Percentiles rank a stretch among this genome's conserved stretches.
These are phyloP conservation scores for Paralagenidium karlingii DNA, from an alignment of 352 stramenopile genomes.

Conservation along the genomic window DNA sequence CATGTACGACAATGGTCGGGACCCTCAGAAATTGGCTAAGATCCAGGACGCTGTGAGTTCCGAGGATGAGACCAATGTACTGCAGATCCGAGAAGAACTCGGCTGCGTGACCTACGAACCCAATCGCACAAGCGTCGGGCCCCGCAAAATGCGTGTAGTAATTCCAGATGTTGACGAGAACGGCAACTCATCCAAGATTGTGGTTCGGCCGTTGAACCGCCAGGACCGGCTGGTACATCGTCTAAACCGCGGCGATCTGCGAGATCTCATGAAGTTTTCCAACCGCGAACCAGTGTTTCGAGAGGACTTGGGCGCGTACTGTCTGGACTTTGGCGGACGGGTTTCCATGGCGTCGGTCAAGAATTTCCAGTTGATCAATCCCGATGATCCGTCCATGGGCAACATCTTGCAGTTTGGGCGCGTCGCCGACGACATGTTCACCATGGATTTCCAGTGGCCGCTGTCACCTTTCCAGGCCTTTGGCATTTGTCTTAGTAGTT, in stretches of 20 bases:
- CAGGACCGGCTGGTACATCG: constrained; percentile 73
- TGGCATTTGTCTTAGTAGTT: constrained; percentile 81
- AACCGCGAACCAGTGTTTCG: constrained; percentile 80
- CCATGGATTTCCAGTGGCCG: constrained; percentile 85
- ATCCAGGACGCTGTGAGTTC: constrained; percentile 73
- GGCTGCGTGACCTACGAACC: constrained; percentile 80
- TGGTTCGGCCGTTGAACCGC: constrained; percentile 76
- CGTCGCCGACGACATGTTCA: constrained; percentile 85
- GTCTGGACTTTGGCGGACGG: constrained; percentile 66
- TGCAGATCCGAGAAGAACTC: constrained; percentile 79
- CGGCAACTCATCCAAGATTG: constrained; percentile 47
- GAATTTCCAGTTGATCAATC: constrained; percentile 84
- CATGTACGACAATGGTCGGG: constrained; percentile 78
- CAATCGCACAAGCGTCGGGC: constrained; percentile 75
- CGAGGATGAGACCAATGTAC: constrained; percentile 64
- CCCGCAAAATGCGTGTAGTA: constrained; percentile 78
- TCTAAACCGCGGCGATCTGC: constrained; percentile 50
- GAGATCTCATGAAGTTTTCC: constrained; percentile 79
- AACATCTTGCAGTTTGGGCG: constrained; percentile 83
- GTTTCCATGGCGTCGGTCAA: constrained; percentile 71
- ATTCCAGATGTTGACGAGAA: constrained; percentile 75
- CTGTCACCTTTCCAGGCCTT: constrained; percentile 83
- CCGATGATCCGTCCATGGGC: constrained; percentile 69
- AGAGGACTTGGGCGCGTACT: constrained; percentile 78
- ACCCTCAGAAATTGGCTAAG: constrained; percentile 81